Percentiles rank a stretch among this genome's conserved stretches.
phyloP scores from a whole-genome alignment of 257 asterid species.

The Echium plantagineum region DNA sequence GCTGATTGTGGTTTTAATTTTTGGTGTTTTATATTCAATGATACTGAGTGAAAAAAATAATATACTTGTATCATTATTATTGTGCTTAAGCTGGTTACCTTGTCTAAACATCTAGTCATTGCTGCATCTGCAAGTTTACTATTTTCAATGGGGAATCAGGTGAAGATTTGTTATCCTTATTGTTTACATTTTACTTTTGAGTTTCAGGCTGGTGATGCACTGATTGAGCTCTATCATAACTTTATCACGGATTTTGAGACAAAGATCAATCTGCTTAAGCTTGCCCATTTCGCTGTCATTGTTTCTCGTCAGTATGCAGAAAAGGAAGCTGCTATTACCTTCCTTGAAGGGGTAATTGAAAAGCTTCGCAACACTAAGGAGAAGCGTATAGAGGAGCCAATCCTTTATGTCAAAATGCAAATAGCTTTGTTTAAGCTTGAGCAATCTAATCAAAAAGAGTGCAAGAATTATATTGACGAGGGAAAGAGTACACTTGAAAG shows the following conservation, averaged over 20 bases:
- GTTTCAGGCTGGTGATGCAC: conserved; percentile 80
- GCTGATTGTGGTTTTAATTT: no score
- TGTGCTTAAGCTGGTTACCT: no score
- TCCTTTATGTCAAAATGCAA: conserved; percentile 81
- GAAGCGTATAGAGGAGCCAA: conserved; percentile 75
- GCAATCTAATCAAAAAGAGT: conserved; percentile 73
- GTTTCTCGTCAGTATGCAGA: conserved; percentile 71
- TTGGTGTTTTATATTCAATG: no score
- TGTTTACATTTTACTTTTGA: neutral
- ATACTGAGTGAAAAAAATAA: no score
- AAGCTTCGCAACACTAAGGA: conserved; percentile 76
- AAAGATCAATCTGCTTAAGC: conserved; percentile 92
- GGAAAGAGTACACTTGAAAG: conserved; percentile 87
- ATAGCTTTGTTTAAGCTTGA: conserved; percentile 68
- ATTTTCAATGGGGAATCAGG: neutral
- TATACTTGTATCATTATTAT: no score
- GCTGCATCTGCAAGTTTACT: neutral
- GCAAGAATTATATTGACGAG: conserved; percentile 77
- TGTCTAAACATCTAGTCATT: no score
- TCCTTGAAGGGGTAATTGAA: conserved; percentile 88
- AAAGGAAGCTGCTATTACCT: conserved; percentile 69
- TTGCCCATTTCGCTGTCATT: conserved; percentile 84
- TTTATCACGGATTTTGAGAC: conserved; percentile 92
- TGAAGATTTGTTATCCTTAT: neutral
- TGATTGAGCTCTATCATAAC: conserved; percentile 61